Base-by-base conservation (phyloP, 768 basidiomycete species). In the Hygrocybe punicea region DNA sequence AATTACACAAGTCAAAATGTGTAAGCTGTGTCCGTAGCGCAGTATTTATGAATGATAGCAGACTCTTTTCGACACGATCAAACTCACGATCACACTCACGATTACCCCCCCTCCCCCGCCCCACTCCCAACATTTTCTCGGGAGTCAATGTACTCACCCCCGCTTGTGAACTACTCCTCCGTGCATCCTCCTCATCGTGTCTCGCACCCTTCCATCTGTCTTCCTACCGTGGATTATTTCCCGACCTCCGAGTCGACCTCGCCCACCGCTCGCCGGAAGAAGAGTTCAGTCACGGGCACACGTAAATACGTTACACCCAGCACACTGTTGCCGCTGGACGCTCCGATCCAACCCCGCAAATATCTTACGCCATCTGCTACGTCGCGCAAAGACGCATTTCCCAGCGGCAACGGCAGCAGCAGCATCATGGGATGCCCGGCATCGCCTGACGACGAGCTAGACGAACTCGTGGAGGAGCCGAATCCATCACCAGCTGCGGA, bases 311-410 rank as follows among this genome's bases (percentile, higher is more conserved):
- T 85, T 40, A 81, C 81, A 2, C 84, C 88, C 1, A 81, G 81
- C 35, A 64, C 77, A 2, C 79, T 91, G 19, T 79, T 93, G 19
- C 80, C 86, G 19, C 67, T 85, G 61, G 84, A 87, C 53, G 92
- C 92, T 1, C 93, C 92, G 0, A 90, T 86, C 2, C 92, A 94
- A 66, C 45, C 81, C 0, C 84, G 92, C 59, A 81, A 80, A n/a
- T 93, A 93, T 64, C 63, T 83, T 14, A 80, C 79, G 0, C 84
- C 89, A 0, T 92, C 89, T 0, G 68, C 78, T 1, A 94, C 92
- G 0, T 91, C 92, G 11, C 80, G 85, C 51, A 93, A 91, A 72
- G 84, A 85, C 39, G 70, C 91, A 21, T 89, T 91, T 1, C 86
- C 82, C 0, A 66, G 83, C 83, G 78, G 81, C 85, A 14, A 69